These are phyloP conservation scores for Phlyctochytrium bullatum DNA, from an alignment of 192 early-diverging fungal species.

Conservation along the genomic window DNA sequence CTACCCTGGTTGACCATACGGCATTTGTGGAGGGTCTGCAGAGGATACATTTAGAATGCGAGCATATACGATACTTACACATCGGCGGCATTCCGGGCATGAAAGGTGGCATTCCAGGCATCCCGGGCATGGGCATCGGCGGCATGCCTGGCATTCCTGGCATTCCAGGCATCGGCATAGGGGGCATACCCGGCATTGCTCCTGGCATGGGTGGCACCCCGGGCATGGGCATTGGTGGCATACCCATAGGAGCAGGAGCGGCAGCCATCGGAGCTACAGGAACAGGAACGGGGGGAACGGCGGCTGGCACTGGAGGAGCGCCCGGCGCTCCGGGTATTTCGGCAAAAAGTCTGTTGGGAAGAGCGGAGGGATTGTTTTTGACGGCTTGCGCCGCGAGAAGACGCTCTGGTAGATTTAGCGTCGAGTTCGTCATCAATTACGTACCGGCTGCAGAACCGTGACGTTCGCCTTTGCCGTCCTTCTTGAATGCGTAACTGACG, in stretches of 20 bases:
- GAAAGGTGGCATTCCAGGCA: conserved; percentile 36
- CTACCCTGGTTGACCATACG: neutral
- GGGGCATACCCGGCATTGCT: conserved; percentile 12
- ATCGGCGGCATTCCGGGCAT: neutral
- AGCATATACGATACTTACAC: neutral
- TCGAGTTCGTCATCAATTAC: neutral
- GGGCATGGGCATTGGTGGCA: conserved; percentile 3
- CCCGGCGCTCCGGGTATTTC: conserved; percentile 42
- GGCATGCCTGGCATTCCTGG: conserved; percentile 14
- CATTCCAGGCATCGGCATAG: conserved; percentile 22
- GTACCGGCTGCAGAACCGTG: conserved; percentile 90
- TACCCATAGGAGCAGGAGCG: conserved; percentile 1
- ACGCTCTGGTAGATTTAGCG: conserved; percentile 58
- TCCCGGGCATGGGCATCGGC: conserved; percentile 29
- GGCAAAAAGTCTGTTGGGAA: conserved; percentile 73
- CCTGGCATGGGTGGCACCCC: conserved; percentile 28
- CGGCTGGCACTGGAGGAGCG: neutral
- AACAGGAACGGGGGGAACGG: conserved; percentile 7
- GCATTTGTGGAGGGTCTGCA: neutral
- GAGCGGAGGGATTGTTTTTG: conserved; percentile 65
- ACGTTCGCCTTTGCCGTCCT: conserved; percentile 96
- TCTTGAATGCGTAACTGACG: conserved; percentile 94
- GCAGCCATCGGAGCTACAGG: conserved; percentile 17
- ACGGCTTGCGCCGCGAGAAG: conserved; percentile 84
- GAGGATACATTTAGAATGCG: neutral